Base-by-base conservation (phyloP, 1,139 yeast genomes). In the Debaryomycetaceae sp. region DNA sequence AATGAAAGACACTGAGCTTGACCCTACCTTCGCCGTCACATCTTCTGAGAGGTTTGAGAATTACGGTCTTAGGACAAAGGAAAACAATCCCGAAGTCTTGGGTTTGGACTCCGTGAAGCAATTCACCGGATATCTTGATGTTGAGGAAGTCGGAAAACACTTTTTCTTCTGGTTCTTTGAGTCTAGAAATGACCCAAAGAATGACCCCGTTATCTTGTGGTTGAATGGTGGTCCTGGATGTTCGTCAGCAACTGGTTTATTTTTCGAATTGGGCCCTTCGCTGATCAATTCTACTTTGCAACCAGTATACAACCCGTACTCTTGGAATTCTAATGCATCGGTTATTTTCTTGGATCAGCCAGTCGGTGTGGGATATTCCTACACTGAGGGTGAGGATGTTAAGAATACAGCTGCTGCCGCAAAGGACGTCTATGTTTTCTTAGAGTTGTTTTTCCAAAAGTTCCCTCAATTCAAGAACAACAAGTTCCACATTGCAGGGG, bases 401-500 rank as follows among this genome's bases (percentile, higher is more conserved):
- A 75, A 89, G 36, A 80, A 81, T 68, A 87, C 96, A 38, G 83
- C 84, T 43, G 89, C 95, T 44, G 98, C 98, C 23, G 96, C 96
- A 54, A 76, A 85, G 65, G 98, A 93, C 62, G 96, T 90, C 33
- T 88, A 88, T 56, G 96, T 96, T 1, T 91, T 93, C 69, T 77
- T 93, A 66, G 85, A 87, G 60, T 78, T 91, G 62, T 93, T 93
- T 75, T 93, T 87, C 77, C 79, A 86, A 66, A 88, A 87, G 63
- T 93, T 90, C 80, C 96, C 97, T 38, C 81, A 91, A 68, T 89
- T 86, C 70, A 67, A 76, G 41, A 67, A 78, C 35, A 82, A 80
- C 44, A 54, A 55, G 36, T 90, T 93, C 85, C 98, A 91, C 68
- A 90, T 93, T 68, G 95, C 98, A 40, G 99, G 98, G 57, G 98